Evolutionary conservation across 2,329 filamentous ascomycete genomes (phyloP), one percentile per base, ranked within the genome.

Genomic region (Ophiostoma novo-ulmi): DNA sequence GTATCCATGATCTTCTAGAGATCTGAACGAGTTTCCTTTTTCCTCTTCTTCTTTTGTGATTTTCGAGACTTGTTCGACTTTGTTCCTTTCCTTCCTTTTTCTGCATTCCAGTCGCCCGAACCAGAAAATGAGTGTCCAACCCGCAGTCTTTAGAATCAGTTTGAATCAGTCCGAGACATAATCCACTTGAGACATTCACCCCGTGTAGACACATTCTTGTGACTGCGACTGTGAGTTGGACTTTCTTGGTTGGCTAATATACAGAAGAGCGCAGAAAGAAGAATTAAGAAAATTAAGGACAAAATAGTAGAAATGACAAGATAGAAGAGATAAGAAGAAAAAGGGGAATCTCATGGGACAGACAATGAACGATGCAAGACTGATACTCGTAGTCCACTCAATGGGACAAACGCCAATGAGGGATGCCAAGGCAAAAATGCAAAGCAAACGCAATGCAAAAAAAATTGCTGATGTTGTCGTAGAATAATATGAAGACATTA

Each of bases 11-110:
- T 63, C 58, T 63, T 63, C 26, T 55, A 14, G 1, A 63, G 26
- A 63, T 63, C 58, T 63, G 58, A 61, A 20, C 52, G 13, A 20
- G 22, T 35, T 17, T 22, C 22, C 22, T 61, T 31, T 35, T 63
- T 26, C 63, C 11, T 65, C 36, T n/a, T 36, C 61, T 7, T 20
- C 44, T 48, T n/a, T 1, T 48, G 20, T 20, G 38, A 13, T 13
- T 48, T 48, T 20, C 44, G 44, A 48, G 5, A 8, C 44, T 39
- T 48, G 44, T 48, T 64, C 31, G n/a, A 20, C 36, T 65, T 39
- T 48, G 44, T 48, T 64, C 31, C 52, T 36, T 64, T 65, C 61
- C 22, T 65, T 65, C 36, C 63, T 65, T 65, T 65, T 65, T 36
- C 36, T 39, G 20, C 63, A 65, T 65, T 65, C 63, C 63, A 65